These are phyloP conservation scores for Magnolia officinalis DNA, from an alignment of 164 flowering plant genomes.

Conservation along the genomic window DNA sequence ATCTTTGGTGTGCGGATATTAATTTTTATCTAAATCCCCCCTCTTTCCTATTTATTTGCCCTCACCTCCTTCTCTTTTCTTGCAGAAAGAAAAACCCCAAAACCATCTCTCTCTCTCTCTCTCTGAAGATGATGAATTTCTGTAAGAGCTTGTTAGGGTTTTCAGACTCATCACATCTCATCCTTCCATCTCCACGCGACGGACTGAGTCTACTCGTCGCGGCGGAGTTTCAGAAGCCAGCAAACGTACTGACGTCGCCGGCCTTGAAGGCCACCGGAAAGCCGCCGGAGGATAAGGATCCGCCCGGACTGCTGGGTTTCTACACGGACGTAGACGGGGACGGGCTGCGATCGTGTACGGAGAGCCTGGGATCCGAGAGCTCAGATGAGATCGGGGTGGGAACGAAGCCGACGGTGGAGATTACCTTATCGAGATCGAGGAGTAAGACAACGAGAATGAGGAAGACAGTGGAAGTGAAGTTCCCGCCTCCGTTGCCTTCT, in stretches of 20 bases:
- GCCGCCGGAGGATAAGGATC: neutral
- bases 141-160: constrained; percentile 2
- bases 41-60: neutral
- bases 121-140: neutral
- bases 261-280: neutral
- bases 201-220: neutral
- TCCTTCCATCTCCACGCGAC: neutral
- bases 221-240: neutral
- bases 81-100: too few species aligned
- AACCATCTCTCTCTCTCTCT: neutral
- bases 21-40: neutral
- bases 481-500: constrained; percentile 56
- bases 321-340: constrained; percentile 12
- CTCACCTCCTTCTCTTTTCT: neutral
- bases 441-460: constrained; percentile 9
- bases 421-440: neutral
- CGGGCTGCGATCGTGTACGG: constrained; percentile 55
- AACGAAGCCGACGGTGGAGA: neutral
- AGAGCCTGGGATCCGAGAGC: constrained; percentile 64
- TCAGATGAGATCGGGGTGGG: constrained; percentile 29
- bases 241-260: neutral
- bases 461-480: constrained; percentile 15
- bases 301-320: neutral
- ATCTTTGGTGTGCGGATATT: neutral
- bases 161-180: neutral